Base-by-base conservation (phyloP, 2,329 filamentous ascomycete species). In the Coniochaeta ligniaria region DNA sequence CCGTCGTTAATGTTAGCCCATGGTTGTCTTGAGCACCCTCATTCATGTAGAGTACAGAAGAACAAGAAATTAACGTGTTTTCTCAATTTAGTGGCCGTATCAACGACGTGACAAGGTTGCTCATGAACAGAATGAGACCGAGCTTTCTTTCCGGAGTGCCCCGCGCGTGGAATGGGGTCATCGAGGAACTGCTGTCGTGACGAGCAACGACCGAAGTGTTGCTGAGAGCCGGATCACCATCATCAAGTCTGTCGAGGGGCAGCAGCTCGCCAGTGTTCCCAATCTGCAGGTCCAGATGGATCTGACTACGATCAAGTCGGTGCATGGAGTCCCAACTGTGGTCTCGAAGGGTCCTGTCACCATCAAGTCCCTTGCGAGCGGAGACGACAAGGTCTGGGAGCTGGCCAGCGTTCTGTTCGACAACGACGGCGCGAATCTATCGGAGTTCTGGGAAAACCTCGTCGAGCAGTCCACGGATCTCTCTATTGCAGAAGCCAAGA, bases 381-480 rank as follows among this genome's bases (percentile, higher is more conserved):
- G 91, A 61, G 91, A 96, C 73, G 85, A 86, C 68, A 80, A 86
- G 16, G 86, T 95, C 1, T 99, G 96, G 95, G 84, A 91, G 63
- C 80, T 99, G 38, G 88, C 91, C 1, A 90, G 90, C 61, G 87
- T 97, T 41, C 81, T 99, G 3, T 99, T 96, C 69, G 92, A 96
- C 65, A 80, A 86, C n/a, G 63, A 85, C 12, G 76, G 76, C 17
- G 70, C 81, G 33, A 74, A 80, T 60, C 78, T 97, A n/a, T 85
- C 86, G 0, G 76, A 80, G 26, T 87, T 88, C 60, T 86, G 89
- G 81, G 80, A 85, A 59, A 80, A 81, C 24, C 75, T 93, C 74
- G 83, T 94, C 66, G 87, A 84, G 68, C 77, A 81, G 24, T 78
- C 79, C 28, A 83, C 84, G 1, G 78, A 77, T 20, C 80, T 78